Evolutionary conservation across 208 protist species (phyloP).

Genomic region (Crithidia thermophila): DNA sequence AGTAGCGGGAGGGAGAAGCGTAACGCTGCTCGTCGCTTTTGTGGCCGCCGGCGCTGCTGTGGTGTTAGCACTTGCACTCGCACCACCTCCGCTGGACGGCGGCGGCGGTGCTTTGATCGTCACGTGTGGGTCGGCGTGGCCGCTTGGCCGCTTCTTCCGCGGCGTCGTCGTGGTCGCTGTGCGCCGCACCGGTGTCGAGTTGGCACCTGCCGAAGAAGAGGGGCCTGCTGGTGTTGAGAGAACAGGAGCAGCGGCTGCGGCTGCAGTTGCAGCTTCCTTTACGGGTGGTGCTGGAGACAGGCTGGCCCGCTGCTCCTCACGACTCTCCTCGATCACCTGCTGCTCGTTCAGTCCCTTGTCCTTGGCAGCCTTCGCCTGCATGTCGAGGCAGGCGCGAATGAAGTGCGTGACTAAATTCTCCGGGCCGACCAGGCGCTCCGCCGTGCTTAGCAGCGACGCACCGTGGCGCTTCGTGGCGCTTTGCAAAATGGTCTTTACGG

Average conservation of each 20-base stretch:
- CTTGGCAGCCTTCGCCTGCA: conserved; percentile 40
- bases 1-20: too few relatives aligned
- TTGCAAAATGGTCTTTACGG: conserved; percentile 90
- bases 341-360: conserved; percentile 50
- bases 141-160: conserved; percentile 22
- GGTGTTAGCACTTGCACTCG: background rate
- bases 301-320: conserved; percentile 53
- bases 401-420: conserved; percentile 88
- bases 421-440: conserved; percentile 64
- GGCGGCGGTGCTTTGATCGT: conserved; percentile 7
- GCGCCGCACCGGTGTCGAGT: conserved; percentile 2
- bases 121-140: conserved; percentile 28
- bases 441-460: conserved; percentile 43
- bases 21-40: background rate
- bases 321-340: conserved; percentile 53
- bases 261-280: conserved; percentile 2
- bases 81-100: background rate
- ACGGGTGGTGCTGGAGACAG: conserved; percentile 38
- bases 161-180: conserved; percentile 13
- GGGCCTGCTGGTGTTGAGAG: background rate
- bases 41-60: background rate
- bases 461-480: conserved; percentile 59
- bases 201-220: background rate
- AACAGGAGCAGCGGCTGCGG: background rate
- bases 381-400: conserved; percentile 83